Evolutionary conservation across 805 yeast genomes (phyloP).

Genomic region (Yarrowia sp.): DNA sequence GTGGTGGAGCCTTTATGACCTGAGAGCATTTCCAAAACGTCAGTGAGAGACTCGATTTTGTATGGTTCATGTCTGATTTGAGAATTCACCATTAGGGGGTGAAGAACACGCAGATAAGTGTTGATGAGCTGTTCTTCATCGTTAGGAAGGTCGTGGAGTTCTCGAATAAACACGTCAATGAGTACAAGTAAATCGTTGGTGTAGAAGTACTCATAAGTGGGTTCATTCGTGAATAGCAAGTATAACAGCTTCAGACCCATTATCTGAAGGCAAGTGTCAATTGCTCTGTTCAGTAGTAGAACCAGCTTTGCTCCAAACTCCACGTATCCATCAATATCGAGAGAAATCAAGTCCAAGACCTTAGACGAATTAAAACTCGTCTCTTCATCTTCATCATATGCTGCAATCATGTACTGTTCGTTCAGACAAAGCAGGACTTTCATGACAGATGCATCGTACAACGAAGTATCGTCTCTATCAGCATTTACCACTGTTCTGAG

Average conservation of each 20-base stretch:
- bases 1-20: slow-evolving; percentile 27
- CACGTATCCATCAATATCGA: slow-evolving; percentile 46
- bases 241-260: slow-evolving; percentile 77
- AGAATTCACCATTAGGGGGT: slow-evolving; percentile 66
- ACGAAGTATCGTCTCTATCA: slow-evolving; percentile 33
- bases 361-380: slow-evolving; percentile 41
- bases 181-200: slow-evolving; percentile 81
- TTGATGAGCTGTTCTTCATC: slow-evolving; percentile 59
- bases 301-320: slow-evolving; percentile 68
- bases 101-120: slow-evolving; percentile 69
- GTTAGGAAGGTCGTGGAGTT: slow-evolving; percentile 65
- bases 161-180: slow-evolving; percentile 78
- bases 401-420: slow-evolving; percentile 76
- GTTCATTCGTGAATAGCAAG: slow-evolving; percentile 63
- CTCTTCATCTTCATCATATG: slow-evolving; percentile 18
- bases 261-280: slow-evolving; percentile 67
- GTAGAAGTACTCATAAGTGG: slow-evolving; percentile 67
- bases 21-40: slow-evolving; percentile 50
- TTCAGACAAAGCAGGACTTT: slow-evolving; percentile 70
- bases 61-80: slow-evolving; percentile 58
- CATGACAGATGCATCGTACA: slow-evolving; percentile 62
- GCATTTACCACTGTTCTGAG: slow-evolving; percentile 47
- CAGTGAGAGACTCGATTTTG: slow-evolving; percentile 53
- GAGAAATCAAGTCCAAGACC: slow-evolving; percentile 55
- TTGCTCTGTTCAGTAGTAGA: slow-evolving; percentile 70